Evolutionary conservation across 306 rosid species (phyloP), one percentile per base, ranked within the genome.

Genomic region (Calophaca sinica): DNA sequence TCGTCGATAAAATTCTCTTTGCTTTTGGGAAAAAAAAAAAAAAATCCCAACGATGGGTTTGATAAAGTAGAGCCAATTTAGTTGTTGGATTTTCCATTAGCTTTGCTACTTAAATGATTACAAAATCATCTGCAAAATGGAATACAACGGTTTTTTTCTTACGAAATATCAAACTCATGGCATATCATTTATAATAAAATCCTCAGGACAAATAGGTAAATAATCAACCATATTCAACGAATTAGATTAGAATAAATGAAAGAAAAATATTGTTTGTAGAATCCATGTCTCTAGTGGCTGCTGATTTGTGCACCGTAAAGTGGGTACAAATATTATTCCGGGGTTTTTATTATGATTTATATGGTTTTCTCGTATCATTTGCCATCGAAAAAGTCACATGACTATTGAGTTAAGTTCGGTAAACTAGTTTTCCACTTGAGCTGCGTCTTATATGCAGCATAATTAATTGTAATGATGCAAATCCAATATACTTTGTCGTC

Each of bases 251-350:
- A 54, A 62, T 74, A 62, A 52, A 51, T 15, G 45, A 50, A 13
- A 74, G 35, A 50, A 32, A 49, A 74, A n/a, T 4, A 10, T 62
- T 42, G 68, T 20, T 20, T 6, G 13, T 60, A 60, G 84, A 80
- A 80, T 80, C 76, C 29, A 65, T 69, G 59, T 29, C 70, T 61
- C 13, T 38, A 36, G 58, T 57, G 70, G 50, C 29, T 66, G 28
- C 46, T 11, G 63, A 80, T 73, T 80, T 73, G 44, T 71, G 65
- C 68, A 33, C 29, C 26, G 26, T 20, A 20, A 20, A 20, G 26
- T 20, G 26, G 26, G 26, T 20, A 20, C 26, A 20, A 20, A 61
- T 60, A 33, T 51, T 15, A 28, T 68, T 77, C 4, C 4, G 8
- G 20, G 12, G 11, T 62, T 59, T 36, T 15, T n/a, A 51, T 51